These are phyloP conservation scores for Exidia glandulosa DNA, from an alignment of 768 basidiomycete genomes.

Conservation along the genomic window DNA sequence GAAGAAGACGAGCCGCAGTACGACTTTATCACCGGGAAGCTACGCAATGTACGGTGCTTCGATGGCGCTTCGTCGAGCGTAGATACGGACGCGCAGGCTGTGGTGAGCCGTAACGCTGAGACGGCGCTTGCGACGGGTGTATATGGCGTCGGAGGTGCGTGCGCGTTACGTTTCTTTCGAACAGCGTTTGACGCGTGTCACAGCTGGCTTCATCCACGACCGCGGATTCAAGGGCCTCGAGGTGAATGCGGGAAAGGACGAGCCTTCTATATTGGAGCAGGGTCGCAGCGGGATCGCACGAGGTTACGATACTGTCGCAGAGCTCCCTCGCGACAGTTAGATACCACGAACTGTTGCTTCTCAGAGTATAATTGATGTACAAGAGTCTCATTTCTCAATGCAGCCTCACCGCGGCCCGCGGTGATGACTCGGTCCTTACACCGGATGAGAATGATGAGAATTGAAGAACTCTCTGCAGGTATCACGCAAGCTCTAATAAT, in stretches of 20 bases:
- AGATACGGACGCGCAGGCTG: conserved; percentile 13
- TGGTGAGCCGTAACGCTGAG: conserved; percentile 58
- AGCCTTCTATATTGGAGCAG: conserved; percentile 73
- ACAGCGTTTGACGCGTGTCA: conserved; percentile 1
- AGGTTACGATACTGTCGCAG: conserved; percentile 43
- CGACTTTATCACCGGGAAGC: conserved; percentile 78
- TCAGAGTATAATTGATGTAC: too few relatives aligned
- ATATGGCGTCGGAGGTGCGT: conserved; percentile 29
- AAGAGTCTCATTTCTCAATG: too few relatives aligned
- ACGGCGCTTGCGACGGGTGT: conserved; percentile 51
- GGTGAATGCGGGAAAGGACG: conserved; percentile 61
- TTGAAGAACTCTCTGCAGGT: too few relatives aligned
- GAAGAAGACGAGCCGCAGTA: conserved; percentile 55
- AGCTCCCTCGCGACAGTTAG: too few relatives aligned
- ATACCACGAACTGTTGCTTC: too few relatives aligned
- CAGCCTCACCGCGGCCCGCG: too few relatives aligned
- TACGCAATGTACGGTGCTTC: conserved; percentile 66
- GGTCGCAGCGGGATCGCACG: conserved; percentile 84
- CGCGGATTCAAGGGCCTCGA: conserved; percentile 80
- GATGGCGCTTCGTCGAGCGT: neutral
- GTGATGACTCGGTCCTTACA: too few relatives aligned
- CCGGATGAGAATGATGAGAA: too few relatives aligned
- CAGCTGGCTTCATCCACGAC: conserved; percentile 60
- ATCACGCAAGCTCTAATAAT: too few relatives aligned
- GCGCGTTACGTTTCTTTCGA: conserved; percentile 1